Evolutionary conservation across 208 protist species (phyloP).

Genomic region (Leishmania aethiopica): DNA sequence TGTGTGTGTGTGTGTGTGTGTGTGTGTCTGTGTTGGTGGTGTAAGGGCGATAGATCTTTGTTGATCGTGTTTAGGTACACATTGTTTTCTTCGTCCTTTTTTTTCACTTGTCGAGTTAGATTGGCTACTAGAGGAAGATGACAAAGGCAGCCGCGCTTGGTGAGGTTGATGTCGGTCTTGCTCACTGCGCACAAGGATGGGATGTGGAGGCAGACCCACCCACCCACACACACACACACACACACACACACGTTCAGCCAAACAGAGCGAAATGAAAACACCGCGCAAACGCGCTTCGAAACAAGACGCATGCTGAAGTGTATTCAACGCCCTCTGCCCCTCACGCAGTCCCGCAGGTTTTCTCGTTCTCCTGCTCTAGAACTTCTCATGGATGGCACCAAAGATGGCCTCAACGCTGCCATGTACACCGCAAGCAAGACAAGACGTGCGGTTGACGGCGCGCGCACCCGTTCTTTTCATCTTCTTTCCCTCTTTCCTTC

Average conservation of each 20-base stretch:
- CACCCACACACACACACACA: neutral
- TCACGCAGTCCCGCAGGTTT: neutral
- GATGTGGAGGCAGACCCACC: neutral
- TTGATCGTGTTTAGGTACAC: no score
- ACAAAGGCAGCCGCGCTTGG: neutral
- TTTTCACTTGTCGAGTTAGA: neutral
- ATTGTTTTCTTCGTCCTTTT: no score
- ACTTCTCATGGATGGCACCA: neutral
- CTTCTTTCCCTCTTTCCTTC: neutral
- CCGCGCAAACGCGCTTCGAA: neutral
- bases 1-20: neutral
- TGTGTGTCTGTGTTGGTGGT: neutral
- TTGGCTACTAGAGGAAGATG: neutral
- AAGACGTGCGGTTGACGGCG: neutral
- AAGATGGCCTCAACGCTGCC: neutral
- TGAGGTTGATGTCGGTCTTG: neutral
- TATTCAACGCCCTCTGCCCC: neutral
- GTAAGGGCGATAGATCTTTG: no score
- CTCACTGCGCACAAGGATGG: neutral
- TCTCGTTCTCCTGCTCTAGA: neutral
- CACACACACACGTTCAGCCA: neutral
- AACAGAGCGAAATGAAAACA: neutral
- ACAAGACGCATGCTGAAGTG: neutral
- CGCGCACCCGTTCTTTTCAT: neutral
- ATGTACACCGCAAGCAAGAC: neutral